A percentile compares a stretch with the other conserved stretches of the same genome.
These are phyloP conservation scores for Yamadazyma membranifaciens DNA, from an alignment of 1,139 yeast genomes.

Conservation along the genomic window DNA sequence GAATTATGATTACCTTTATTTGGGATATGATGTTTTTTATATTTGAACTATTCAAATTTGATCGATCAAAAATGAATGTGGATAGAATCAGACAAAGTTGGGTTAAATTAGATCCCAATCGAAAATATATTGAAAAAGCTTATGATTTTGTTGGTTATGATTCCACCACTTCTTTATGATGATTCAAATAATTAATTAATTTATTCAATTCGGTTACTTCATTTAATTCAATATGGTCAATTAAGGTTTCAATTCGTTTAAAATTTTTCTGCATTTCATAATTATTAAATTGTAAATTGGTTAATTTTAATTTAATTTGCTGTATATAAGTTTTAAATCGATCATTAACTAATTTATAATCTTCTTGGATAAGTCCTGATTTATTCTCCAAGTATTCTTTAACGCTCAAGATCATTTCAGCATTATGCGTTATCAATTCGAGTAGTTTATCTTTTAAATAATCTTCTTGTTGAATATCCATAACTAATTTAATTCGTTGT, in stretches of 20 bases:
- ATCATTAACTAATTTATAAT: conserved; percentile 11
- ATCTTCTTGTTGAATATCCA: conserved; percentile 48
- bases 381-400: conserved; percentile 34
- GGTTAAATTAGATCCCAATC: conserved; percentile 45
- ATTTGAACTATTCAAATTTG: conserved; percentile 34
- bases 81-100: conserved; percentile 45
- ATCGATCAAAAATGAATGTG: conserved; percentile 41
- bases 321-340: conserved; percentile 16
- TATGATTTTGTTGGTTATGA: conserved; percentile 35
- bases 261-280: conserved; percentile 14
- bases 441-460: conserved; percentile 30
- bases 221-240: conserved; percentile 8
- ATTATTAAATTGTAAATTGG: conserved; percentile 17
- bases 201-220: conserved; percentile 16
- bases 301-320: conserved; percentile 15
- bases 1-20: conserved; percentile 25
- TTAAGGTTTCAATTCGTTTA: conserved; percentile 9
- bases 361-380: conserved; percentile 13
- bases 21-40: conserved; percentile 32
- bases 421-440: conserved; percentile 38
- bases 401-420: conserved; percentile 38
- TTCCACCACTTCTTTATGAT: conserved; percentile 2
- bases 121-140: conserved; percentile 37
- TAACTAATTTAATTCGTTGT: conserved; percentile 34
- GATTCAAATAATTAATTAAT: conserved; percentile 23